A percentile compares a stretch with the other conserved stretches of the same genome.
These are phyloP conservation scores for Elongisporangium anandrum DNA, from an alignment of 352 stramenopile species.

Conservation along the genomic window DNA sequence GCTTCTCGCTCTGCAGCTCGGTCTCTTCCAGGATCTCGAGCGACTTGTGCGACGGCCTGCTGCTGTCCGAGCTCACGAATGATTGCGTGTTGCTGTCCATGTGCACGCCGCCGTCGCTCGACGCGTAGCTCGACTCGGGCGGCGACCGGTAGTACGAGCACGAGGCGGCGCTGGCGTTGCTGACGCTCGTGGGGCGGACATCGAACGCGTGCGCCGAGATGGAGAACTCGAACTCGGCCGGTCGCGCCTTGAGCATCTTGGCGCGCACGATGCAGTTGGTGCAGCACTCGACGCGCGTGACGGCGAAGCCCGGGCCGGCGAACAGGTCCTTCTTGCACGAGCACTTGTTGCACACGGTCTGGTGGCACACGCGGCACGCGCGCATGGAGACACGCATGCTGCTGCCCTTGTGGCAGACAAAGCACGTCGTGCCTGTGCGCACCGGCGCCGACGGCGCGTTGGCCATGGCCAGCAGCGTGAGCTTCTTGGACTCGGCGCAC, in stretches of 20 bases:
- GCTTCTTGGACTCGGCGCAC: conserved; percentile 25
- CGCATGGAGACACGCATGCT: not conserved
- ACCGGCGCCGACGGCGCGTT: not conserved
- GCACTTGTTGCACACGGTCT: conserved; percentile 32
- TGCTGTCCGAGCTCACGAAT: not conserved
- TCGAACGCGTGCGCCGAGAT: not conserved
- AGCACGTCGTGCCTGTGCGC: not conserved
- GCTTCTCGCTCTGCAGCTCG: not conserved
- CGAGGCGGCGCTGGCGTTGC: not conserved
- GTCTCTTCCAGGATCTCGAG: not conserved
- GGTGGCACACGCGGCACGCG: conserved; percentile 28
- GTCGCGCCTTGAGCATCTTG: conserved; percentile 12
- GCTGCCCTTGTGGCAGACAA: not conserved
- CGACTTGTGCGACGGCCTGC: not conserved
- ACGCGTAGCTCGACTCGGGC: not conserved
- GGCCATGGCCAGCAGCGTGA: conserved; percentile 21
- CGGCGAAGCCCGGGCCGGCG: conserved; percentile 6
- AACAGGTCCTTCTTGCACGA: conserved; percentile 32
- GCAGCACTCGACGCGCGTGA: conserved; percentile 27
- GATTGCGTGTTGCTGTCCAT: not conserved
- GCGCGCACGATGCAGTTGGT: conserved; percentile 36
- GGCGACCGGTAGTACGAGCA: not conserved
- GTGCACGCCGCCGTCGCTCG: not conserved
- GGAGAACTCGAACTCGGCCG: not conserved
- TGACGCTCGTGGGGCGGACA: not conserved